Evolutionary conservation across 495 filamentous ascomycete species (phyloP).

Genomic region (Hypoxylon trugodes): DNA sequence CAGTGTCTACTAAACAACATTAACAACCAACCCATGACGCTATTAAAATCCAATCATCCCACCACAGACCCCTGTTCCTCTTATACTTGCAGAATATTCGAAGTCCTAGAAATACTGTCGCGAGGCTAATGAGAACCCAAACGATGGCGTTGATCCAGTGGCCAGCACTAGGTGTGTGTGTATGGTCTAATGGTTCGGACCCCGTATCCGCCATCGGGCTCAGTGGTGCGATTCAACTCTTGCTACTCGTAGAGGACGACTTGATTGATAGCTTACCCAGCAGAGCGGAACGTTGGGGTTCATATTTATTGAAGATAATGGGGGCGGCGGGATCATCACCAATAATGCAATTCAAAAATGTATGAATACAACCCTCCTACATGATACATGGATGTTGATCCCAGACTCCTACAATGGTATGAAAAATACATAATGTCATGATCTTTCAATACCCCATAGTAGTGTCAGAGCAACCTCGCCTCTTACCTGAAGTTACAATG

Average conservation of each 20-base stretch:
- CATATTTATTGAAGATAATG: not conserved
- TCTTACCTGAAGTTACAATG: no score
- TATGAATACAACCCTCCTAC: conserved; percentile 4
- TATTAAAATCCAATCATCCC: conserved; percentile 47
- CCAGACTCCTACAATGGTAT: not conserved
- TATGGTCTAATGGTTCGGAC: not conserved
- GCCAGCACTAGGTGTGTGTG: conserved; percentile 24
- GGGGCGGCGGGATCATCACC: not conserved
- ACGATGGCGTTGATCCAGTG: conserved; percentile 34
- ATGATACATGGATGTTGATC: conserved; percentile 21
- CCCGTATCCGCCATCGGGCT: not conserved
- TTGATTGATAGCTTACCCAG: no score
- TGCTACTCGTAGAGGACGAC: not conserved
- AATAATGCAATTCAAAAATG: not conserved
- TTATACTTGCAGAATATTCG: conserved; percentile 46
- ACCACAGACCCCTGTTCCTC: conserved; percentile 40
- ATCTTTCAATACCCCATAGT: no score
- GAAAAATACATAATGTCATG: no score
- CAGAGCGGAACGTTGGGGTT: not conserved
- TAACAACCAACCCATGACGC: conserved; percentile 45
- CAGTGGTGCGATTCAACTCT: not conserved
- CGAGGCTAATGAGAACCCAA: conserved; percentile 42
- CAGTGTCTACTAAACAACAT: not conserved
- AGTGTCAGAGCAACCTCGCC: no score
- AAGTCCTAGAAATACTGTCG: conserved; percentile 41